These are phyloP conservation scores for Fusarium foetens DNA, from an alignment of 2,329 filamentous ascomycete genomes.

Conservation along the genomic window DNA sequence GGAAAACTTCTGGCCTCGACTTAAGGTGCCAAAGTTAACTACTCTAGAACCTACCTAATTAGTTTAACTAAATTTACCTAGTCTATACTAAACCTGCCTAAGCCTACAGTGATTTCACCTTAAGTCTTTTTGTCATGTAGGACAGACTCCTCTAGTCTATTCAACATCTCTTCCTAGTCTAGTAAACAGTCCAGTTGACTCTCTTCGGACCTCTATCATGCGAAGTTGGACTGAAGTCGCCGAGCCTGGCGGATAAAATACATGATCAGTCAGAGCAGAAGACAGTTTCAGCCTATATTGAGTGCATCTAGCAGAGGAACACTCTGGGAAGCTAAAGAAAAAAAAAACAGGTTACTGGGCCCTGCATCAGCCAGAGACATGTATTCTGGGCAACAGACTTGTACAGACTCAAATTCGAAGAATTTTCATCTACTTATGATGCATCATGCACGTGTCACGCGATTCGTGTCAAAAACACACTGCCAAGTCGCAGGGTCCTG, in stretches of 20 bases:
- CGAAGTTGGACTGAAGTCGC: no score
- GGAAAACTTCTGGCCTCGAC: not conserved
- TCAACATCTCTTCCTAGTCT: no score
- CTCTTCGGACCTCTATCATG: no score
- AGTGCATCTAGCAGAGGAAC: not conserved
- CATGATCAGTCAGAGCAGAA: not conserved
- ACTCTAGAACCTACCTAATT: not conserved
- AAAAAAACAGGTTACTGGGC: accelerated
- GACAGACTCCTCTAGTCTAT: no score
- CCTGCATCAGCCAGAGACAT: accelerated
- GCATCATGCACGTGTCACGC: not conserved
- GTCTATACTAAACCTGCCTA: accelerated
- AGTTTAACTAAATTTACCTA: accelerated
- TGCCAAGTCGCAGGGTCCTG: constrained; percentile 3
- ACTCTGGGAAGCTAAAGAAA: not conserved
- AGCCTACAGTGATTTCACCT: not conserved
- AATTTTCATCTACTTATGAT: not conserved
- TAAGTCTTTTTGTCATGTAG: accelerated
- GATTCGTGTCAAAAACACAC: not conserved
- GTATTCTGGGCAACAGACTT: not conserved
- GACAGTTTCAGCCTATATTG: accelerated
- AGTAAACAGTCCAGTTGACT: not conserved
- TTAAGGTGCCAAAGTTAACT: not conserved
- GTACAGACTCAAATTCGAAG: not conserved
- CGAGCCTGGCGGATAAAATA: not conserved